phyloP scores from a whole-genome alignment of 75 land plant genomes.

The Pinus taeda region DNA sequence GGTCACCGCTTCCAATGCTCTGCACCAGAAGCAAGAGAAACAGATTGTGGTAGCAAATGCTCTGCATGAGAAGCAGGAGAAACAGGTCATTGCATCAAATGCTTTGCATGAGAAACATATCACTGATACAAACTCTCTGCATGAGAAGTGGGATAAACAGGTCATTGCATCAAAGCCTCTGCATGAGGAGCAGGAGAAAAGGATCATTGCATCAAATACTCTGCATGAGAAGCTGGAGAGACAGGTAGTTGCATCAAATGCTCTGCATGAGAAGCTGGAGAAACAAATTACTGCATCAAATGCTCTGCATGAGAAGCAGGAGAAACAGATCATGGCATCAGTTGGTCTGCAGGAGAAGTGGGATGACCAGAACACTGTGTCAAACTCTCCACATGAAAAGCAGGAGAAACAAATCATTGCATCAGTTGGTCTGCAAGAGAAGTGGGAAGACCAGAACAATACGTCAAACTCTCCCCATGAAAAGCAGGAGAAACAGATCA shows the following conservation, averaged over 20 bases:
- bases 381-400: conserved; percentile 4
- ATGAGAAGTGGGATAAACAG: conserved; percentile 31
- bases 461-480: neutral
- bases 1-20: conserved; percentile 2
- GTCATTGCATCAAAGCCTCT: conserved; percentile 13
- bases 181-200: conserved; percentile 33
- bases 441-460: neutral
- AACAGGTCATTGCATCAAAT: neutral
- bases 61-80: neutral
- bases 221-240: conserved; percentile 4
- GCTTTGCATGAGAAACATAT: conserved; percentile 35
- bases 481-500: neutral
- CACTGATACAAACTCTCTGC: conserved; percentile 12
- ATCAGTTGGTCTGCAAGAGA: conserved; percentile 8
- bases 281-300: neutral
- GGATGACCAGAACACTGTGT: neutral
- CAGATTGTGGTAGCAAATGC: neutral
- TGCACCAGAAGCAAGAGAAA: conserved; percentile 11
- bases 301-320: neutral
- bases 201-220: conserved; percentile 3
- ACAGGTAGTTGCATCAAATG: neutral
- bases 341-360: too few relatives aligned
- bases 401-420: conserved; percentile 3
- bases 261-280: neutral
- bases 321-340: neutral